phyloP scores from a whole-genome alignment of 2,329 filamentous ascomycete genomes.

The Graphilbum fragrans region DNA sequence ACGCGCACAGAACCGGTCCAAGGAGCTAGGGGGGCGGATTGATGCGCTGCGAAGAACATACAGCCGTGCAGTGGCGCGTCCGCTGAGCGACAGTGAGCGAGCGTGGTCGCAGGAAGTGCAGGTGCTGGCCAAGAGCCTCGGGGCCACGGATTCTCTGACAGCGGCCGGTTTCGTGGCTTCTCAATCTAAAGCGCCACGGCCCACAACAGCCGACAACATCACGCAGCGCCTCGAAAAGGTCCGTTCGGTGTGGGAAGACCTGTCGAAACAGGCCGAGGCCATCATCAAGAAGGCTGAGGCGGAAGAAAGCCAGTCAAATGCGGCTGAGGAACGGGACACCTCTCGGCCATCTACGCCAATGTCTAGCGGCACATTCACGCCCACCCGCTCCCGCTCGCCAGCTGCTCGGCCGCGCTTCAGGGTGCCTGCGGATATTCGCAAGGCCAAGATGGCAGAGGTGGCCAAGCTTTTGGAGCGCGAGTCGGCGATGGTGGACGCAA shows the following conservation, averaged over 20 bases:
- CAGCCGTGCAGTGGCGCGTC: slow-evolving; percentile 31
- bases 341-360: slow-evolving; percentile 5
- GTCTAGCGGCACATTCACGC: slow-evolving; percentile 1
- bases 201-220: slow-evolving; percentile 27
- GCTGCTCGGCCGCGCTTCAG: slow-evolving; percentile 27
- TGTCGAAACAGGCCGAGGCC: slow-evolving; percentile 37
- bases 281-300: slow-evolving; percentile 18
- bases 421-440: slow-evolving; percentile 49
- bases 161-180: too few relatives aligned
- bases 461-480: slow-evolving; percentile 53
- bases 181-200: neutral
- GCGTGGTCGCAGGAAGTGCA: slow-evolving; percentile 34
- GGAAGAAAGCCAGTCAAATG: slow-evolving; percentile 15
- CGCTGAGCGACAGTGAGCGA: slow-evolving; percentile 51
- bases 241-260: slow-evolving; percentile 37
- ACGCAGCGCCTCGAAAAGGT: slow-evolving; percentile 47
- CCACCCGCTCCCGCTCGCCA: slow-evolving; percentile 12
- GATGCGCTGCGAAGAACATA: slow-evolving; percentile 44
- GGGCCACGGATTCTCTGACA: neutral
- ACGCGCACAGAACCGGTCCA: slow-evolving; percentile 41
- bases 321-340: slow-evolving; percentile 9
- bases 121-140: slow-evolving; percentile 15
- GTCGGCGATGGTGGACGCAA: slow-evolving; percentile 54
- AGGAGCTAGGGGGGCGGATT: slow-evolving; percentile 43
- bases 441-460: slow-evolving; percentile 51